Percentiles rank a stretch among this genome's conserved stretches.
Evolutionary conservation across 2,329 filamentous ascomycete species (phyloP).

Genomic region (Macrophomina tecta): DNA sequence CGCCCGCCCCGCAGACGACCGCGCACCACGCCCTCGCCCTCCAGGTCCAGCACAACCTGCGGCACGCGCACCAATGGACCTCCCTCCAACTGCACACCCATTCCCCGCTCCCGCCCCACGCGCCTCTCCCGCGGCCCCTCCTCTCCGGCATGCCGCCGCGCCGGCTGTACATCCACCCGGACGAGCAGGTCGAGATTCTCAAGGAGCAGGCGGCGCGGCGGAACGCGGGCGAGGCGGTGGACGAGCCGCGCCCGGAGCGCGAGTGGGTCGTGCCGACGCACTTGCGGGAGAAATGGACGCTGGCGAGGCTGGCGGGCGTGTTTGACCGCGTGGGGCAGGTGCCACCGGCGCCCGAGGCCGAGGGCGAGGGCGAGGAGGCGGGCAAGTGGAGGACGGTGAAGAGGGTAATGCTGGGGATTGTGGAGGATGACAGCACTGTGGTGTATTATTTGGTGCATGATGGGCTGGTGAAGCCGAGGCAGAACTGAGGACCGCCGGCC

Average conservation of each 20-base stretch:
- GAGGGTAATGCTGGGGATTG: conserved; percentile 73
- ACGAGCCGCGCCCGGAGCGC: conserved; percentile 49
- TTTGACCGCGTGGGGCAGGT: conserved; percentile 64
- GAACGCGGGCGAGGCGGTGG: conserved; percentile 38
- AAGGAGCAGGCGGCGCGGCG: conserved; percentile 60
- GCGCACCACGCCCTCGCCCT: conserved; percentile 57
- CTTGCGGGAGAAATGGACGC: conserved; percentile 73
- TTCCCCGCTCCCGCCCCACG: conserved; percentile 45
- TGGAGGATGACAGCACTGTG: conserved; percentile 81
- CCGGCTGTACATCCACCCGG: conserved; percentile 78
- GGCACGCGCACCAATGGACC: conserved; percentile 78
- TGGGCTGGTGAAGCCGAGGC: conserved; percentile 83
- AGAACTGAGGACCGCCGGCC: conserved; percentile 62
- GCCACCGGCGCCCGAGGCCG: conserved; percentile 42
- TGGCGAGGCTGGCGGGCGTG: conserved; percentile 69
- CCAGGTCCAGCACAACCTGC: conserved; percentile 72
- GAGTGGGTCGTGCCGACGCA: conserved; percentile 82
- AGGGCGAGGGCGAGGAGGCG: conserved; percentile 42
- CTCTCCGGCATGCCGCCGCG: conserved; percentile 76
- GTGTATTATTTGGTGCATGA: conserved; percentile 87
- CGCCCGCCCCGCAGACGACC: conserved; percentile 35
- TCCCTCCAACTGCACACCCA: conserved; percentile 61
- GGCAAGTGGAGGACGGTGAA: conserved; percentile 62
- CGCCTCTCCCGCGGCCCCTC: conserved; percentile 63
- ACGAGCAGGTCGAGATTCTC: conserved; percentile 78